These are phyloP conservation scores for Lithocarpus polystachyus DNA, from an alignment of 306 rosid genomes.

Conservation along the genomic window DNA sequence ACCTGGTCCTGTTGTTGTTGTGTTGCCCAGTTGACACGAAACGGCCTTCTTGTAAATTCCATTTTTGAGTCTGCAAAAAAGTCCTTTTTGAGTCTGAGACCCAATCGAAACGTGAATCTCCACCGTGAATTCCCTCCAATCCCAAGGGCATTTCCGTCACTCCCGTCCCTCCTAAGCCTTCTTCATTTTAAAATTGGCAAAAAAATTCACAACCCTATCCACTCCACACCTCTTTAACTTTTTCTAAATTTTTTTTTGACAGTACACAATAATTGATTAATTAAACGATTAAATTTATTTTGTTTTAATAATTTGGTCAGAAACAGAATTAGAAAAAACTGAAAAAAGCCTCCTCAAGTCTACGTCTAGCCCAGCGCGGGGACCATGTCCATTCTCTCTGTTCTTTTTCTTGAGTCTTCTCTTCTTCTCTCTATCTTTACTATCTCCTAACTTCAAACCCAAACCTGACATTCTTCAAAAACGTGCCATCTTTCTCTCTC, in stretches of 20 bases:
- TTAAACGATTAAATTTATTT: no score
- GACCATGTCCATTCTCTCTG: neutral
- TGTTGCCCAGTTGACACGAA: no score
- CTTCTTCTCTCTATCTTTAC: neutral
- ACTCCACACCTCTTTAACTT: neutral
- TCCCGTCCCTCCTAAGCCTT: no score
- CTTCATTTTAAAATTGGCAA: neutral
- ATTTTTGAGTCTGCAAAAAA: no score
- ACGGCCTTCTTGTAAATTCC: no score
- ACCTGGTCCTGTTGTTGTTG: no score
- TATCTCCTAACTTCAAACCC: neutral
- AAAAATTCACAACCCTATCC: conserved; percentile 14
- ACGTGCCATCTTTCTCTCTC: neutral
- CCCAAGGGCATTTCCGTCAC: neutral
- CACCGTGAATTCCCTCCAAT: neutral
- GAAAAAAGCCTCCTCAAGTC: neutral
- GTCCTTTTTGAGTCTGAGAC: no score
- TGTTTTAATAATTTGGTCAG: neutral
- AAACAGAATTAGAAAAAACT: no score
- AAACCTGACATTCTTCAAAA: neutral
- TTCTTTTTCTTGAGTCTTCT: neutral
- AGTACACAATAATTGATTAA: neutral
- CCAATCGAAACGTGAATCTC: no score
- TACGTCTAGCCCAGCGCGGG: neutral
- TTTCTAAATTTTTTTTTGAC: neutral